Base-by-base conservation (phyloP, 352 stramenopile species). In the Globisporangium spinosum region DNA sequence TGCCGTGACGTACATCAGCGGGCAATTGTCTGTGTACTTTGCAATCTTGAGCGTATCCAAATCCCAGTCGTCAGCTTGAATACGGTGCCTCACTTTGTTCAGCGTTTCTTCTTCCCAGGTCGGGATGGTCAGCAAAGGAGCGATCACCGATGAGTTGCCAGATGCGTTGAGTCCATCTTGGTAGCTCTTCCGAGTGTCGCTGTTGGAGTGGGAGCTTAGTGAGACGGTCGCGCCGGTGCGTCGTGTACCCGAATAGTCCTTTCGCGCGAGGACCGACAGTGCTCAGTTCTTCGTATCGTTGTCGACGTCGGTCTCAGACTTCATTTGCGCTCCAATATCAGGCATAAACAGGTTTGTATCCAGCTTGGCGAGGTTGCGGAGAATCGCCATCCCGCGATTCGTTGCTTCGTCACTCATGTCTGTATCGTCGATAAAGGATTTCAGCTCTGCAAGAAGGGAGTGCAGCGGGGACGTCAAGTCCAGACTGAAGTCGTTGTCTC, bases 221-320 rank as follows among this genome's bases (percentile, higher is more conserved):
- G 83, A 91, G 58, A 89, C 79, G 2, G 81, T 83, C 12, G 77
- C 77, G 1, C 69, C 78, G 8, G 80, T 78, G 32, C 85, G 82
- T 29, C 74, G 76, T n/a, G 77, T 82, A 12, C 79, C 76, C 1
- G 80, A 75, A 43, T 94, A 94, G 43, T 92, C 82, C 57, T 92
- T 93, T 3, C 81, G 76, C 4, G 86, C 83, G 1, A 94, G 65
- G 20, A 94, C 86, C 0, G 86, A 90, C 2, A 90, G 72, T 1
- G 86, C 86, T 84, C 84, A 94, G 63, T 90, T 92, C 65, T 94
- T 93, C 20, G 85, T 94, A 43, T 94, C 86, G 49, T 77, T 83
- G 68, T 94, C 86, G 9, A 94, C 79, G 51, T 91, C 84, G 54
- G 87, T 86, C 63, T 91, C 82, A 1, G 74, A 85, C 62, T 92